Conservation (phyloP, 2,329 filamentous ascomycete genomes). For the Scleromitrula shiraiana region DNA sequence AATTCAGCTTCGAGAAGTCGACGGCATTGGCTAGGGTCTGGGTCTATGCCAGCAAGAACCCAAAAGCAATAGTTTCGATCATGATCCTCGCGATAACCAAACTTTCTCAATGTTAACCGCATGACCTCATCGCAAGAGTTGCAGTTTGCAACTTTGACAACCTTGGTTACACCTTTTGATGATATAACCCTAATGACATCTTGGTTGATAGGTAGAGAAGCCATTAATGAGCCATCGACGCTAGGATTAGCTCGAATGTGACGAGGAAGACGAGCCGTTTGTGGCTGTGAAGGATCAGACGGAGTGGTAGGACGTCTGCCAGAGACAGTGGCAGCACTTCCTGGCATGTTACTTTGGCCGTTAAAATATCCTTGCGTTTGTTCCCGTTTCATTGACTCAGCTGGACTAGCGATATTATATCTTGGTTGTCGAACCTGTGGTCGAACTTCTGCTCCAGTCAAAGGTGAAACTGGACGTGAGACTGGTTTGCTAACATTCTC, state of each 20-base stretch:
- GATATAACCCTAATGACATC: conserved; percentile 90
- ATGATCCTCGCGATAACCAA: conserved; percentile 80
- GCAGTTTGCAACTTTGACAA: conserved; percentile 87
- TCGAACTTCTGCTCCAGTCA: conserved; percentile 23
- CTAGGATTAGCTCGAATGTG: conserved; percentile 78
- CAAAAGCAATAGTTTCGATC: conserved; percentile 97
- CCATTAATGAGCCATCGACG: conserved; percentile 79
- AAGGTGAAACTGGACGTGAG: conserved; percentile 66
- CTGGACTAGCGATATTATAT: conserved; percentile 51
- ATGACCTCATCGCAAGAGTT: conserved; percentile 90
- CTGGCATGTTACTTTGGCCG: conserved; percentile 37
- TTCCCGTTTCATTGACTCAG: conserved; percentile 44
- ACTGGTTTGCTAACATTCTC: conserved; percentile 42
- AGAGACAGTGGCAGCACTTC: conserved; percentile 43
- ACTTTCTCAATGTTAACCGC: conserved; percentile 79
- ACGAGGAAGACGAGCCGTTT: conserved; percentile 51
- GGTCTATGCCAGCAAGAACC: conserved; percentile 76
- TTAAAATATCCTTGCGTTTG: conserved; percentile 44
- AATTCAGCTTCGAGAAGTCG: conserved; percentile 80
- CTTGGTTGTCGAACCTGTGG: conserved; percentile 35
- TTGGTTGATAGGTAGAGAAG: conserved; percentile 75
- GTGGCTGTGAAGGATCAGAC: conserved; percentile 44
- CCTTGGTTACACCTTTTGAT: conserved; percentile 83
- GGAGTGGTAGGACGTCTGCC: conserved; percentile 52
- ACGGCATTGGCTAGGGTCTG: conserved; percentile 72